These are phyloP conservation scores for Oryza coarctata DNA, from an alignment of 176 grass and related monocot genomes.

Conservation along the genomic window DNA sequence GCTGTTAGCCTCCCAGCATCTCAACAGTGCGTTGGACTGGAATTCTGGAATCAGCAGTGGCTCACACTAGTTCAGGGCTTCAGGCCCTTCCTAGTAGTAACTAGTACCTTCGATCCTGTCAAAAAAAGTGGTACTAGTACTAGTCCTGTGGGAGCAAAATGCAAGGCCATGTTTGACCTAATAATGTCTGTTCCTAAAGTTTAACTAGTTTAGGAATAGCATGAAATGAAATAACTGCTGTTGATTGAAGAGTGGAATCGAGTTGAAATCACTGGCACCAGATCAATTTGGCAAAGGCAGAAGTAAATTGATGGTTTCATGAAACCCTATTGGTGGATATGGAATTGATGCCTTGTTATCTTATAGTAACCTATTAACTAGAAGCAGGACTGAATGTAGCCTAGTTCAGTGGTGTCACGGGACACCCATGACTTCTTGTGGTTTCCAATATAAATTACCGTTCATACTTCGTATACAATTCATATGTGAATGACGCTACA, in stretches of 20 bases:
- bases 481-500: no score
- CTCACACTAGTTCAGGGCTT: not conserved
- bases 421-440: no score
- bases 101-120: not conserved
- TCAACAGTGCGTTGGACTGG: not conserved
- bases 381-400: no score
- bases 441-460: no score
- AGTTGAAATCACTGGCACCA: not conserved
- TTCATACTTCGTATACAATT: no score
- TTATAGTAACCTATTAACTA: not conserved
- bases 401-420: no score
- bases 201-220: not conserved
- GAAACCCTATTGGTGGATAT: not conserved
- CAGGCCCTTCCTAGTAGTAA: no score
- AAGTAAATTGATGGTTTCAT: not conserved
- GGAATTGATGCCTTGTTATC: not conserved
- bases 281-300: not conserved
- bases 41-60: not conserved
- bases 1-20: not conserved
- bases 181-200: slow-evolving; percentile 27
- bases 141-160: not conserved
- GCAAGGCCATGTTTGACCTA: slow-evolving; percentile 12
- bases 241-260: not conserved
- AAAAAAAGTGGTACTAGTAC: not conserved
- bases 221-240: not conserved